Evolutionary conservation across 225 moss, liverwort and hornwort species (phyloP), one percentile per base, ranked within the genome.

Genomic region (Sphagnum contortum): DNA sequence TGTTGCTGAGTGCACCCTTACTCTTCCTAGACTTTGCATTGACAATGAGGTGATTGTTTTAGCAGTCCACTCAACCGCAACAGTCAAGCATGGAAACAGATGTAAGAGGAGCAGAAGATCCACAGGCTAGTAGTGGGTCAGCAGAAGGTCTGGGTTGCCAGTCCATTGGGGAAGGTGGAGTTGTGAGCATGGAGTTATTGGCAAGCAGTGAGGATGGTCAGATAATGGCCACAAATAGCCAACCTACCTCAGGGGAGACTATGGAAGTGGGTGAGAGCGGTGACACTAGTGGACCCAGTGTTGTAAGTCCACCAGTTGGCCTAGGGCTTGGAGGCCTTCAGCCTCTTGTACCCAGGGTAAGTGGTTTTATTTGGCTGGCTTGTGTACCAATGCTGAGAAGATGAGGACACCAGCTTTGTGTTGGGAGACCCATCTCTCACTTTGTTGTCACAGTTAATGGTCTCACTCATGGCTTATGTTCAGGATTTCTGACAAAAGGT

Each of bases 321-420:
- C 80, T 96, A 66, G 96, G 93, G 65, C 85, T 91, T 74, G 93
- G 93, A 55, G 89, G 83, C 56, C 87, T 98, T 63, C 89, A 89
- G 75, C 89, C 92, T 73, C 88, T 84, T 63, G 74, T 90, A 72
- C 45, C 85, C 66, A 92, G 93, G 92, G 96, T 96, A 83, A 78
- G 89, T 80, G 49, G 54, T 52, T 64, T 56, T 7, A 11, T 68
- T 14, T 57, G 60, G 8, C 65, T 29, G 29, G 29, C 29, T 29
- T 29, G 29, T 29, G 29, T 29, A 29, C 29, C 29, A 53, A 9
- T 49, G 9, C 12, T 57, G 47, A n/a, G 2, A 9, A 0, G 14
- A 7, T 59, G 14, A 49, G 49, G 5, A 8, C 13, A 51, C 48
- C 47, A 65, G 65, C 29, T 64, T 64, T 58, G 66, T 65, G 69